Conservation (phyloP, 495 filamentous ascomycete genomes). For the Neurospora sp. region DNA sequence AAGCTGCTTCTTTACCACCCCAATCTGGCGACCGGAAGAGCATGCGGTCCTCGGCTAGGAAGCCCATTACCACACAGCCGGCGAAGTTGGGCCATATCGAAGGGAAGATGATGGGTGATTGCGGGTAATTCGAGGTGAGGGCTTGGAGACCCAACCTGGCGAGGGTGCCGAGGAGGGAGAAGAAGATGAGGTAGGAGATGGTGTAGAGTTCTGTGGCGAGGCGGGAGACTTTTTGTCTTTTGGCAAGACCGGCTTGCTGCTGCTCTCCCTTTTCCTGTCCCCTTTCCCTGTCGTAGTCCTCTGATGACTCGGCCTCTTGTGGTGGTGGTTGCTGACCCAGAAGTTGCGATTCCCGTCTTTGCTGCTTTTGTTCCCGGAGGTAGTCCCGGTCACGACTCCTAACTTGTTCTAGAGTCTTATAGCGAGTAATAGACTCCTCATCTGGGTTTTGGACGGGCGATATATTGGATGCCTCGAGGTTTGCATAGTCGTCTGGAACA, state of each 20-base stretch:
- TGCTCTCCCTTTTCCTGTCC: too few relatives aligned
- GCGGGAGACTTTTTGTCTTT: slow-evolving; percentile 31
- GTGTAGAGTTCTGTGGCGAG: slow-evolving; percentile 66
- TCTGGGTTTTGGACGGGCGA: slow-evolving; percentile 37
- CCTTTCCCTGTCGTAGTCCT: neutral
- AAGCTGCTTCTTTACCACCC: slow-evolving; percentile 36
- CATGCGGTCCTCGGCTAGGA: slow-evolving; percentile 64
- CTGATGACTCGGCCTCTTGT: slow-evolving; percentile 3
- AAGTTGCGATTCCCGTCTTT: neutral
- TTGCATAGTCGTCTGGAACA: slow-evolving; percentile 37
- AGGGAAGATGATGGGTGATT: slow-evolving; percentile 60
- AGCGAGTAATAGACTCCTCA: slow-evolving; percentile 21
- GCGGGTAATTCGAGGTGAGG: slow-evolving; percentile 72
- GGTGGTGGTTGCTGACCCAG: neutral
- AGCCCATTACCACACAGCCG: slow-evolving; percentile 80
- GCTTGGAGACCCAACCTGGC: slow-evolving; percentile 73
- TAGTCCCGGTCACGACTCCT: slow-evolving; percentile 18
- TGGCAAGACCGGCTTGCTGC: neutral
- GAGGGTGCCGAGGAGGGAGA: slow-evolving; percentile 80
- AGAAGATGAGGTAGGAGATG: slow-evolving; percentile 72
- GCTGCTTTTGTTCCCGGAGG: slow-evolving; percentile 3
- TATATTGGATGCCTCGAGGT: slow-evolving; percentile 36
- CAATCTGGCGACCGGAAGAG: slow-evolving; percentile 66
- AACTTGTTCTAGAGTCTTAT: slow-evolving; percentile 20
- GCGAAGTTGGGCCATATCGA: slow-evolving; percentile 86